Base-by-base conservation (phyloP, 164 flowering plant genomes). In the Vitis labrusca region DNA sequence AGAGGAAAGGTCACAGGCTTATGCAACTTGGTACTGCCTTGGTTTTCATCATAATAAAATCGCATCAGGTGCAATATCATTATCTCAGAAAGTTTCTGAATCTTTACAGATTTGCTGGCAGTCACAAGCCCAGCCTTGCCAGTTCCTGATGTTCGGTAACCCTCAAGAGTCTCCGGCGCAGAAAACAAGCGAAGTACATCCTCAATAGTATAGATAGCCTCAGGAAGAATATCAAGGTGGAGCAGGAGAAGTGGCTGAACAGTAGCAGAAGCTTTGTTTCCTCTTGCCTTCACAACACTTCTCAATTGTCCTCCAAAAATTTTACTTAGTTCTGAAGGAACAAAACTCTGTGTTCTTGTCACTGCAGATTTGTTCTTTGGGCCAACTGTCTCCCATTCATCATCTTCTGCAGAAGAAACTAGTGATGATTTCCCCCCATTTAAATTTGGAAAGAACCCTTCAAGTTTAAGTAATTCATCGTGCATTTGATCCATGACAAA, bases 371-470 rank as follows among this genome's bases (percentile, higher is more conserved):
- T 96, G 75, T 96, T 96, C 76, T 90, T 96, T 37, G 88, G 97
- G 27, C 99, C 99, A 74, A 96, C 99, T 67, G 97, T 96, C 72
- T 93, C 99, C 99, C 98, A 96, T 50, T 88, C 98, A 76, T 93
- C 98, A 71, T 91, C 98, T 66, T 92, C 97, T 10, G 77, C 68
- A 64, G 89, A 82, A 32, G 95, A 90, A 70, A 90, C 74, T 61
- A 83, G 44, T 47, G 90, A 80, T 32, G 80, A 68, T 19, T 79
- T 84, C 6, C 70, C 66, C 32, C 79, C 85, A 79, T 66, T 74
- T 49, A 56, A 55, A 49, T 68, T 66, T 50, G 79, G 59, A 70
- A 72, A 44, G 32, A 80, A 83, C 11, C 91, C 97, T 71, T 79
- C 84, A 79, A 91, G 89, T 79, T 92, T 91, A 7, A 93, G 83